Conservation (phyloP, 2,329 filamentous ascomycete species). For the Pseudocercospora ulei region DNA sequence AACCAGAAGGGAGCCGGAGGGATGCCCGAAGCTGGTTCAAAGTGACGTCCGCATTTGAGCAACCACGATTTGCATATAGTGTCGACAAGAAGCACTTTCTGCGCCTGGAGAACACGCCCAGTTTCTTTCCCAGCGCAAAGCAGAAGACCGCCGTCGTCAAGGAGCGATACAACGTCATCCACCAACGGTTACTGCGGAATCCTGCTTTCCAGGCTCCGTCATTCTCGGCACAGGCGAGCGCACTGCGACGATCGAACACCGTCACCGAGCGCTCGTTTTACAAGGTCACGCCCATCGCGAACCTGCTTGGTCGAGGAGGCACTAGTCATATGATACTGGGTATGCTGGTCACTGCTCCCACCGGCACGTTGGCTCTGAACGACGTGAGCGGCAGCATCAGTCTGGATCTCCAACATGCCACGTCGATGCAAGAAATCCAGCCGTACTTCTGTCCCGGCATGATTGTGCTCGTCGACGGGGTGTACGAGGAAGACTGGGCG, state of each 20-base stretch:
- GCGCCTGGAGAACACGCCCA: conserved; percentile 40
- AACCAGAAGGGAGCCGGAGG: conserved; percentile 46
- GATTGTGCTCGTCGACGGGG: conserved; percentile 87
- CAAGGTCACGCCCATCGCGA: conserved; percentile 78
- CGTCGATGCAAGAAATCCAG: conserved; percentile 64
- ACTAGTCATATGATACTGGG: conserved; percentile 79
- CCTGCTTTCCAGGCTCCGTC: conserved; percentile 82
- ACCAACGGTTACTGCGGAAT: conserved; percentile 84
- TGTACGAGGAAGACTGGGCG: conserved; percentile 89
- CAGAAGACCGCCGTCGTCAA: conserved; percentile 80
- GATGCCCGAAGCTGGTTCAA: conserved; percentile 77
- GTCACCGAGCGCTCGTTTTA: conserved; percentile 58
- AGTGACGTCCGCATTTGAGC: conserved; percentile 71
- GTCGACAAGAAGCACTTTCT: conserved; percentile 84
- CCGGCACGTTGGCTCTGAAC: conserved; percentile 69
- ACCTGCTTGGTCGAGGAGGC: conserved; percentile 66
- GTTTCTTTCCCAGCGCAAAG: conserved; percentile 57
- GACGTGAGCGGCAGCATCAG: conserved; percentile 82
- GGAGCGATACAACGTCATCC: conserved; percentile 82
- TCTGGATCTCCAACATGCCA: conserved; percentile 70
- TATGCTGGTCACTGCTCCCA: conserved; percentile 68
- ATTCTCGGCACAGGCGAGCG: conserved; percentile 47
- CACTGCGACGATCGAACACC: conserved; percentile 36
- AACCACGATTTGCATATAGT: conserved; percentile 70
- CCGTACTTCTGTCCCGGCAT: conserved; percentile 93